Evolutionary conservation across 1,284 basidiomycete genomes (phyloP), one percentile per base, ranked within the genome.

Genomic region (Wallemia hederae): DNA sequence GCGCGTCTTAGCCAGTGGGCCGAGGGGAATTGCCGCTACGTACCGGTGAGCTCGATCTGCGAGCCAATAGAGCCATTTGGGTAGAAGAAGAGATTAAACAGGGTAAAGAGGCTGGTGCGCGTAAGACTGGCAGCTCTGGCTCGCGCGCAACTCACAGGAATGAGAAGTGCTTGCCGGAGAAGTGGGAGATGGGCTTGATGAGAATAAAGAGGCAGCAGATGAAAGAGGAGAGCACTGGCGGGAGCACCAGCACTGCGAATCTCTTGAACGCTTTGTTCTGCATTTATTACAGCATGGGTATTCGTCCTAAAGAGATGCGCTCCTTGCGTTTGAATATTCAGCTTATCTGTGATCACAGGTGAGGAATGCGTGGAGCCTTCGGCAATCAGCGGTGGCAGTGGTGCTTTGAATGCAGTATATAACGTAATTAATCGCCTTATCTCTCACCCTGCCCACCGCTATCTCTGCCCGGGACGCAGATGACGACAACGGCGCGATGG

Each of bases 71-170:
- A 27, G 25, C 56, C 56, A 28, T 28, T 58, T 3, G 56, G 27
- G 25, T 58, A 58, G 56, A 58, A 58, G 56, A 58, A 58, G 24
- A 58, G 56, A 24, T 27, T 58, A n/a, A 27, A 58, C 7, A 55
- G 5, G n/a, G 49, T 55, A 26, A 55, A 24, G n/a, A 26, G n/a
- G 49, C 49, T 55, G 49, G n/a, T 5, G 22, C 7, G 49, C 11
- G 49, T 55, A 24, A 22, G 25, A 11, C 11, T 5, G 22, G 9
- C 22, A 24, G 9, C 49, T 26, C 11, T 11, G 22, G n/a, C n/a
- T 7, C 17, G 2, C 24, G 14, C 5, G 25, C 14, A 24, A 28
- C 56, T 26, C 15, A 58, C 56, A 58, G 56, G 24, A 58, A 58
- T 15, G 56, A 26, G 27, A 27, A 58, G 9, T 28, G 56, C 2